These are phyloP conservation scores for Gaeumannomyces sp. DNA, from an alignment of 2,329 filamentous ascomycete genomes.

Conservation along the genomic window DNA sequence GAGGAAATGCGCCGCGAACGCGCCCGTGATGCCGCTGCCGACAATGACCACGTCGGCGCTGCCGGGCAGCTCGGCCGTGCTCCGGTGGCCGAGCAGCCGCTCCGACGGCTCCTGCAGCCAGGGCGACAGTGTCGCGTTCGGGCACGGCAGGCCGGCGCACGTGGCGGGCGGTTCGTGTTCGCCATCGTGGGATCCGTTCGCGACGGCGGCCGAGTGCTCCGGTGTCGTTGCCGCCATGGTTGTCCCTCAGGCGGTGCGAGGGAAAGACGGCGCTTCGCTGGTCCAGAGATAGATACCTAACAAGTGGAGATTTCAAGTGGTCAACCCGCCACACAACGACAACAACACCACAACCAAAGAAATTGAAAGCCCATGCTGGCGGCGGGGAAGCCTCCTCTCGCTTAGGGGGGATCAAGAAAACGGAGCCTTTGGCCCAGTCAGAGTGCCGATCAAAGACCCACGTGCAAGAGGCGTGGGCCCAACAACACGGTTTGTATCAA, in stretches of 20 bases:
- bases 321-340: too few relatives aligned
- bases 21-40: conserved; percentile 71
- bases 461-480: not conserved
- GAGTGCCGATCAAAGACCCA: not conserved
- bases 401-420: not conserved
- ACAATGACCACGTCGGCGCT: conserved; percentile 64
- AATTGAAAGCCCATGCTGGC: too few relatives aligned
- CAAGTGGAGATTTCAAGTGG: too few relatives aligned
- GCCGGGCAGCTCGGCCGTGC: conserved; percentile 56
- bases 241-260: too few relatives aligned
- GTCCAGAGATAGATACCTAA: too few relatives aligned
- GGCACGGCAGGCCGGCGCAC: conserved; percentile 42
- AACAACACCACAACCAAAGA: too few relatives aligned
- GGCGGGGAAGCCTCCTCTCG: too few relatives aligned
- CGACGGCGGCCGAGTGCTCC: not conserved
- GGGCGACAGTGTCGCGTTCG: conserved; percentile 58
- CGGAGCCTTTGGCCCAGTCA: not conserved
- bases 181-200: not conserved
- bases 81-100: conserved; percentile 59
- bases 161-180: too few relatives aligned
- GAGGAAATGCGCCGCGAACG: conserved; percentile 61
- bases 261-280: too few relatives aligned
- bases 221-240: too few relatives aligned
- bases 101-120: conserved; percentile 66
- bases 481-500: not conserved